phyloP scores from a whole-genome alignment of 106 monocot genomes.

The Platanthera guangdongensis region DNA sequence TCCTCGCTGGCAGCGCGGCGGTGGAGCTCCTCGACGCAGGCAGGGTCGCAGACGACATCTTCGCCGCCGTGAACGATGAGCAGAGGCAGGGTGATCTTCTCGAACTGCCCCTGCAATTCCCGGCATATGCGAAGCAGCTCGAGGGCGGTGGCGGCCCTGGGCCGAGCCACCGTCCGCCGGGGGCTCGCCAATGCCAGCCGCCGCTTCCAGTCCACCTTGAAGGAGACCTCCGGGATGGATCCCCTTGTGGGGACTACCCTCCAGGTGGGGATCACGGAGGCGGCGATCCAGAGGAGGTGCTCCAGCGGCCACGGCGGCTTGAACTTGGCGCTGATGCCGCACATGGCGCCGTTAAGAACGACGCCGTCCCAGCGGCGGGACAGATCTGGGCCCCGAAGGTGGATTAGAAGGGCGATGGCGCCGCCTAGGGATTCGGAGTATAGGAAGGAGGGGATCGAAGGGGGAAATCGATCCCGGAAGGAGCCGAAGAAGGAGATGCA shows the following conservation, averaged over 20 bases:
- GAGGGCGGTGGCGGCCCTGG: slow-evolving; percentile 70
- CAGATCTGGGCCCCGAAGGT: slow-evolving; percentile 18
- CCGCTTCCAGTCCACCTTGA: slow-evolving; percentile 91
- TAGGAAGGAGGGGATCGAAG: slow-evolving; percentile 56
- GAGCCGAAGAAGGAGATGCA: slow-evolving; percentile 67
- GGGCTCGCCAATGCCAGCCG: slow-evolving; percentile 72
- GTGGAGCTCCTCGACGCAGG: slow-evolving; percentile 74
- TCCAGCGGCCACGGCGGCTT: slow-evolving; percentile 90
- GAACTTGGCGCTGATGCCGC: slow-evolving; percentile 84
- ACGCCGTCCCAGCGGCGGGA: slow-evolving; percentile 39
- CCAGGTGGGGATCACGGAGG: slow-evolving; percentile 60
- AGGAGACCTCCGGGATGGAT: slow-evolving; percentile 70
- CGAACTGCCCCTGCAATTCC: slow-evolving; percentile 68
- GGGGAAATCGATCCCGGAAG: slow-evolving; percentile 45
- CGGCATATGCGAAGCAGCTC: slow-evolving; percentile 77
- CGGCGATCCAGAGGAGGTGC: slow-evolving; percentile 61
- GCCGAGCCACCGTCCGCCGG: slow-evolving; percentile 26
- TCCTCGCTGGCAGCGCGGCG: slow-evolving; percentile 57
- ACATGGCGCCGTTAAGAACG: slow-evolving; percentile 91
- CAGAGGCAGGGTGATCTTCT: slow-evolving; percentile 70
- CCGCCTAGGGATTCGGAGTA: slow-evolving; percentile 89
- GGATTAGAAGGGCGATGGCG: slow-evolving; percentile 80
- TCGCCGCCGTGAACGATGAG: slow-evolving; percentile 75
- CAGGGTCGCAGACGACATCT: slow-evolving; percentile 67
- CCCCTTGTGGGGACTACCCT: slow-evolving; percentile 65